phyloP scores from a whole-genome alignment of 1,284 basidiomycete genomes.

The Anthracocystis walkeri region DNA sequence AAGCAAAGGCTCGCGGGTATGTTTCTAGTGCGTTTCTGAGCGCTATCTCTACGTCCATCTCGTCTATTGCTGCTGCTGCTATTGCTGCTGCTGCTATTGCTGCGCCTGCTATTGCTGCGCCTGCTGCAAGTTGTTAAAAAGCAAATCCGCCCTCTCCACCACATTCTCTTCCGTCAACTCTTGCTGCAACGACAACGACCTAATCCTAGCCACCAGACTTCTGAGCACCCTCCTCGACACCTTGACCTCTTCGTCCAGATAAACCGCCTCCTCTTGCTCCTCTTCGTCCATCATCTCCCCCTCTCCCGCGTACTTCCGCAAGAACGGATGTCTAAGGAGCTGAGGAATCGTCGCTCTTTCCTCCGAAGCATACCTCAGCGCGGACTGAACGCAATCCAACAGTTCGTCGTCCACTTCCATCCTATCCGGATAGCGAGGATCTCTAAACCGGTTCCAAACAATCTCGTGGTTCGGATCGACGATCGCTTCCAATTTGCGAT shows the following conservation, averaged over 20 bases:
- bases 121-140: conserved; percentile 45
- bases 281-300: conserved; percentile 19
- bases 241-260: conserved; percentile 47
- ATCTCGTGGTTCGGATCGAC: conserved; percentile 80
- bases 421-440: conserved; percentile 72
- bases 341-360: conserved; percentile 83
- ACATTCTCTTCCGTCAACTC: conserved; percentile 62
- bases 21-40: not conserved
- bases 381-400: conserved; percentile 80
- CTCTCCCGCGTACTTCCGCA: conserved; percentile 48
- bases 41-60: no score
- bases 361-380: conserved; percentile 80
- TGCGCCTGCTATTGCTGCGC: conserved; percentile 26
- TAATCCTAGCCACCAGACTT: conserved; percentile 55
- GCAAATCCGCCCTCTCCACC: conserved; percentile 54
- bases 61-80: not conserved
- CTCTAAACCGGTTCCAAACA: conserved; percentile 78
- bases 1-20: not conserved
- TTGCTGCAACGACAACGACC: conserved; percentile 48
- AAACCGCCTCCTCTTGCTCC: conserved; percentile 14
- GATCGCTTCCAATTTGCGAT: conserved; percentile 90
- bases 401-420: conserved; percentile 76
- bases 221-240: conserved; percentile 52
- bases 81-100: conserved; percentile 19
- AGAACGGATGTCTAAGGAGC: conserved; percentile 71